phyloP scores from a whole-genome alignment of 179 eudicot species.

The Sideroxylon spinosum region DNA sequence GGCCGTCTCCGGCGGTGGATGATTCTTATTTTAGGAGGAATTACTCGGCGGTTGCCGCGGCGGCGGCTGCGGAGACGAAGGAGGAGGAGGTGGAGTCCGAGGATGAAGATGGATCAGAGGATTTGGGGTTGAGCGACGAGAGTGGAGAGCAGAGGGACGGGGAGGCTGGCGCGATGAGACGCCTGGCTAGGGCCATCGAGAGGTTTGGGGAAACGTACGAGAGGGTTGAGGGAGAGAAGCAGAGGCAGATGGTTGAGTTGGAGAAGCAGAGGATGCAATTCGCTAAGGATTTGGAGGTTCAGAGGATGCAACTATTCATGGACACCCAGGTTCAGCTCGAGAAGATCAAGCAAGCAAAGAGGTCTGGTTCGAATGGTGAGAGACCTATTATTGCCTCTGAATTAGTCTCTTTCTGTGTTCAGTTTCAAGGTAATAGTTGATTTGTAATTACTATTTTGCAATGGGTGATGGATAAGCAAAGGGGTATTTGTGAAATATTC shows the following conservation, averaged over 20 bases:
- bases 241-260: slow-evolving; percentile 76
- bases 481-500: not conserved
- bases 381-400: not conserved
- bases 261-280: slow-evolving; percentile 91
- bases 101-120: slow-evolving; percentile 33
- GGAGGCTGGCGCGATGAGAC: slow-evolving; percentile 46
- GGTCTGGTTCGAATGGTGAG: slow-evolving; percentile 66
- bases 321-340: slow-evolving; percentile 85
- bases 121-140: slow-evolving; percentile 16
- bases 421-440: not conserved
- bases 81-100: slow-evolving; percentile 25
- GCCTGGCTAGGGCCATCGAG: slow-evolving; percentile 71
- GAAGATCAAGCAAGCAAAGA: slow-evolving; percentile 62
- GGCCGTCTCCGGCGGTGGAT: slow-evolving; percentile 39
- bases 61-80: slow-evolving; percentile 43
- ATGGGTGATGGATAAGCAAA: not conserved
- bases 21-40: slow-evolving; percentile 63
- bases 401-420: not conserved
- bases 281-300: slow-evolving; percentile 77
- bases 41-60: slow-evolving; percentile 80
- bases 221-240: slow-evolving; percentile 64
- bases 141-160: slow-evolving; percentile 22
- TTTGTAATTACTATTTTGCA: not conserved
- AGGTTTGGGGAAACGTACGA: slow-evolving; percentile 73
- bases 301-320: slow-evolving; percentile 85